Evolutionary conservation across 768 basidiomycete genomes (phyloP), one percentile per base, ranked within the genome.

Genomic region (Mycena metata): DNA sequence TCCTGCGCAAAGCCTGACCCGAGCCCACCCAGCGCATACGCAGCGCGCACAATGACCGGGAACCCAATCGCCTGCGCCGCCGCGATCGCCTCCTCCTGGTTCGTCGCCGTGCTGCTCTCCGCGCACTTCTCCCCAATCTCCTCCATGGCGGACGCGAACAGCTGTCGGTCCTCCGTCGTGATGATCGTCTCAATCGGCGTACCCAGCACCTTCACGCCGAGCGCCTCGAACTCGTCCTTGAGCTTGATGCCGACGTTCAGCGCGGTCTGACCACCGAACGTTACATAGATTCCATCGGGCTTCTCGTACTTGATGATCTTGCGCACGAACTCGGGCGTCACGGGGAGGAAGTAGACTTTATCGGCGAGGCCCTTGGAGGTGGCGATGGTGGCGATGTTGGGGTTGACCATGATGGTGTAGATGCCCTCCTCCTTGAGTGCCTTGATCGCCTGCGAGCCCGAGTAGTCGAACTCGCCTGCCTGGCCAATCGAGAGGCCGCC

Each of bases 391-490:
- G 98, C 98, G 73, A 99, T 99, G 81, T 99, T 99, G 30, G 98
- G 97, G 81, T 99, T 99, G 74, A 99, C 89, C 79, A 99, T 90
- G 80, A 99, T 96, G 66, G 98, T 99, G 82, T 98, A 99, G 76
- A 99, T 99, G 39, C 98, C 98, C 78, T 99, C 98, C 78, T 95
- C 95, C 82, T 99, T 99, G 72, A 99, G 87, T 12, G 98, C 98
- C 82, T 99, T 99, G 87, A 99, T 97, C 15, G 98, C 97, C 79
- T 99, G 98, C 43, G 96, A 97, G 69, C 98, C 98, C 0, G 98
- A 99, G 83, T 99, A 99, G 82, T 99, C 98, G 81, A 99, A 99
- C 80, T 99, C 98, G 73, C 98, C 98, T 0, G 98, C 98, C 78
- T 99, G 98, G 56, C 98, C 98, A 72, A 99, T 99, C 13, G 96